Evolutionary conservation across 2,329 filamentous ascomycete species (phyloP).

Genomic region (Clarireedia monteithiana): DNA sequence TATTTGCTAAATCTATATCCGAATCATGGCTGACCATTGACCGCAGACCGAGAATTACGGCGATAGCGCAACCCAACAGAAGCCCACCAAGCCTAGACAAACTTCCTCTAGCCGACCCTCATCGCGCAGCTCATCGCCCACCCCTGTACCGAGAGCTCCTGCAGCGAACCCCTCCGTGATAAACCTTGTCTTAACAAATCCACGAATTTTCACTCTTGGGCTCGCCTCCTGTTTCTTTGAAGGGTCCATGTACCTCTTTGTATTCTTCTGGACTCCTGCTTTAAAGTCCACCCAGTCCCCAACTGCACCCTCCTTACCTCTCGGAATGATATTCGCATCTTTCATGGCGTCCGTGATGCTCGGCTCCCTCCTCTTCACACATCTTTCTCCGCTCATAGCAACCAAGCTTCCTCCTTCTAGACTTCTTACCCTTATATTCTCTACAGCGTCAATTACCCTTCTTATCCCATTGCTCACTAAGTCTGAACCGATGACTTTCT

Average conservation of each 20-base stretch:
- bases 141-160: not conserved
- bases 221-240: slow-evolving; percentile 51
- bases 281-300: slow-evolving; percentile 36
- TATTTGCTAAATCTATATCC: not conserved
- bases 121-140: not conserved
- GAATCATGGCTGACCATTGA: not conserved
- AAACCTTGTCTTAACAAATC: slow-evolving; percentile 31
- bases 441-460: slow-evolving; percentile 32
- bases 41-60: slow-evolving; percentile 44
- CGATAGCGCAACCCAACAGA: slow-evolving; percentile 16
- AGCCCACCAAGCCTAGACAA: slow-evolving; percentile 9
- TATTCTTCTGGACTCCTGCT: slow-evolving; percentile 54
- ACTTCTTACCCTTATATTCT: slow-evolving; percentile 35
- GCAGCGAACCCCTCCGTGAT: slow-evolving; percentile 11
- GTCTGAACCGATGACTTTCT: slow-evolving; percentile 40
- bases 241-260: slow-evolving; percentile 54
- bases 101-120: slow-evolving; percentile 14
- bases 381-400: slow-evolving; percentile 22
- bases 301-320: slow-evolving; percentile 38
- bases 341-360: slow-evolving; percentile 54
- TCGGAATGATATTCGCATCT: slow-evolving; percentile 47
- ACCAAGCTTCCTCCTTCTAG: slow-evolving; percentile 21
- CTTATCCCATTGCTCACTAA: slow-evolving; percentile 36
- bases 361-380: slow-evolving; percentile 47
- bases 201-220: slow-evolving; percentile 42